A percentile compares a stretch with the other conserved stretches of the same genome.
phyloP scores from a whole-genome alignment of 768 basidiomycete genomes.

The Stropharia rugosoannulata region DNA sequence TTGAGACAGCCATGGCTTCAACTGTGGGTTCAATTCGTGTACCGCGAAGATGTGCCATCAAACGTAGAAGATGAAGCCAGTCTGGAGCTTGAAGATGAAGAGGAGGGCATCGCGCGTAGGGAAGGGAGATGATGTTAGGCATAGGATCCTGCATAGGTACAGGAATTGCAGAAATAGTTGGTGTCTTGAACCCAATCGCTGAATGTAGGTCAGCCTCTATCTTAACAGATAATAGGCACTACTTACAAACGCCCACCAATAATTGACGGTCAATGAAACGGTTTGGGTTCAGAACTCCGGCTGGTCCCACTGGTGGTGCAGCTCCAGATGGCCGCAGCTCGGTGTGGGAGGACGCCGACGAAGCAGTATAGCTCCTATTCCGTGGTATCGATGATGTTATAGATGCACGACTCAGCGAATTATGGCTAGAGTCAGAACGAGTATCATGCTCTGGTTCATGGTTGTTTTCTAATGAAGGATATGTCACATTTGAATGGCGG shows the following conservation, averaged over 20 bases:
- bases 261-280: slow-evolving; percentile 61
- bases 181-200: slow-evolving; percentile 71
- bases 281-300: slow-evolving; percentile 34
- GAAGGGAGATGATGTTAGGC: slow-evolving; percentile 74
- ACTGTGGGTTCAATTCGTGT: slow-evolving; percentile 71
- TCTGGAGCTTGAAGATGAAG: slow-evolving; percentile 72
- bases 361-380: slow-evolving; percentile 2
- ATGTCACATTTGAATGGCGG: slow-evolving; percentile 6
- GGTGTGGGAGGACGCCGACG: not conserved
- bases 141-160: slow-evolving; percentile 50
- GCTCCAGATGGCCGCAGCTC: not conserved
- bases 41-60: slow-evolving; percentile 72
- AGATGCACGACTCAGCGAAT: slow-evolving; percentile 14
- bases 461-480: slow-evolving; percentile 13
- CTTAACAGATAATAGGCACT: not conserved
- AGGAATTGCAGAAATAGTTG: slow-evolving; percentile 49
- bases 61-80: slow-evolving; percentile 72
- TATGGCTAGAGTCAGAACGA: slow-evolving; percentile 14
- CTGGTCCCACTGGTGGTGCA: not conserved
- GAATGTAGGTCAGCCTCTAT: slow-evolving; percentile 6
- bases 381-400: slow-evolving; percentile 1
- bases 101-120: slow-evolving; percentile 64
- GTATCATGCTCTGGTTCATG: slow-evolving; percentile 19
- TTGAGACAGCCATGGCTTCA: slow-evolving; percentile 59
- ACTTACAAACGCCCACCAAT: slow-evolving; percentile 64